Conservation (phyloP, 805 yeast genomes). For the Ogataea pilisensis region DNA sequence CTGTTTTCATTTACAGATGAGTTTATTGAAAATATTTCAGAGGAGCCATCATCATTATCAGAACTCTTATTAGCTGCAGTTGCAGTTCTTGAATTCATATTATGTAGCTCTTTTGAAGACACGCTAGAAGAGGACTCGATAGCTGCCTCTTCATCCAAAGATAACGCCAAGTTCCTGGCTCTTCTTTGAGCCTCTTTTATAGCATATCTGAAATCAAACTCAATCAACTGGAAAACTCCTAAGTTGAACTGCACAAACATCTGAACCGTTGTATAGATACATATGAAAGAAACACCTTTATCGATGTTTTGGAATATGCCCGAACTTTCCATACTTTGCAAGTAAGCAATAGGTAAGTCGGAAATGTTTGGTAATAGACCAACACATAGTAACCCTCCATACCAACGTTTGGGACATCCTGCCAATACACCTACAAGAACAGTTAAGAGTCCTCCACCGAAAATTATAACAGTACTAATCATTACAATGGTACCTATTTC, state of each 20-base stretch:
- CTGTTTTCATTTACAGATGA: constrained; percentile 7
- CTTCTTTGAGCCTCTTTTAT: constrained; percentile 19
- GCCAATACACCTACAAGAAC: constrained; percentile 41
- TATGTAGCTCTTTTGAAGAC: background rate
- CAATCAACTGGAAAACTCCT: constrained; percentile 69
- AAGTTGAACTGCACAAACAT: constrained; percentile 66
- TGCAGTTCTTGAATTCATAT: background rate
- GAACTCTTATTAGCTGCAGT: background rate
- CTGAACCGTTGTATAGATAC: constrained; percentile 70
- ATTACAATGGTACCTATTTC: constrained; percentile 62
- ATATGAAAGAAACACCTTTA: constrained; percentile 79
- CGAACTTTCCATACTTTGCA: constrained; percentile 67
- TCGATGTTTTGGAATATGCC: constrained; percentile 56
- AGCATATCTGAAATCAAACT: constrained; percentile 56
- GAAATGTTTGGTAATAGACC: constrained; percentile 77
- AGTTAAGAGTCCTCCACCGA: constrained; percentile 41
- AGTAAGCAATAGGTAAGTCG: constrained; percentile 81
- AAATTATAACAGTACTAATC: constrained; percentile 41
- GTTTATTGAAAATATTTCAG: constrained; percentile 8
- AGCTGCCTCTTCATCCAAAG: constrained; percentile 14
- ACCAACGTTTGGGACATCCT: constrained; percentile 68
- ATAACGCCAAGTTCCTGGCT: constrained; percentile 21
- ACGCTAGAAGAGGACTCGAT: constrained; percentile 10
- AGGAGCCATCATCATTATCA: background rate
- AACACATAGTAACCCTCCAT: constrained; percentile 65